These are phyloP conservation scores for Metschnikowia santaceciliae DNA, from an alignment of 805 yeast genomes.

Conservation along the genomic window DNA sequence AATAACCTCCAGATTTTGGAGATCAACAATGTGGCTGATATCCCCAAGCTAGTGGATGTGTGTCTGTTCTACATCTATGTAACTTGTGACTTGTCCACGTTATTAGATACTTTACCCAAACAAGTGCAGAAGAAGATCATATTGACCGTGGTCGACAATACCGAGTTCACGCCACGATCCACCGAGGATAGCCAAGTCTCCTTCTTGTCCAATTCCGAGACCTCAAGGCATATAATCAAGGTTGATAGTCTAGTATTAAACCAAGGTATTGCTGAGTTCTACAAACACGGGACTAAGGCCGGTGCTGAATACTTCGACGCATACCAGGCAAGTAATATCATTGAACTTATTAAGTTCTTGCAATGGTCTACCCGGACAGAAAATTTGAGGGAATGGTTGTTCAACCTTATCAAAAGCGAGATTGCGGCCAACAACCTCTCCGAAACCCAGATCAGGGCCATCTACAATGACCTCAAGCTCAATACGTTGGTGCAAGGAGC, in stretches of 20 bases:
- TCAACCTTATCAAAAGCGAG: constrained; percentile 14
- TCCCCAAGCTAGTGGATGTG: constrained; percentile 10
- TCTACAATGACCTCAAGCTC: constrained; percentile 20
- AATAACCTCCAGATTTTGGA: constrained; percentile 22
- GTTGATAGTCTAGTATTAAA: constrained; percentile 26
- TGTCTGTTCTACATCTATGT: constrained; percentile 24
- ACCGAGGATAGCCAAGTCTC: constrained; percentile 27
- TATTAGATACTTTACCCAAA: constrained; percentile 13
- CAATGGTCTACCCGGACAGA: constrained; percentile 27
- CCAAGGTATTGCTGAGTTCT: constrained; percentile 29
- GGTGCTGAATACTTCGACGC: constrained; percentile 28
- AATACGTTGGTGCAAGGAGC: constrained; percentile 27
- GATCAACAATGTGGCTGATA: constrained; percentile 17
- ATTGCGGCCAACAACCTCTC: constrained; percentile 14
- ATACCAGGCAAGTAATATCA: constrained; percentile 32
- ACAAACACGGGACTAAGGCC: constrained; percentile 29
- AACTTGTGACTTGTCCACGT: constrained; percentile 18
- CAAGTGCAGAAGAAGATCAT: constrained; percentile 22
- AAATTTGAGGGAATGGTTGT: constrained; percentile 21
- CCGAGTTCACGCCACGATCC: constrained; percentile 35
- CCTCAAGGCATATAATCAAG: constrained; percentile 28
- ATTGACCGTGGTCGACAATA: constrained; percentile 36
- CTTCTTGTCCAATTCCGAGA: constrained; percentile 11
- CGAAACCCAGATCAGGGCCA: constrained; percentile 14
- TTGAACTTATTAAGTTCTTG: constrained; percentile 29